Conservation (phyloP, 1,284 basidiomycete species). For the Rhodotorula glutinis region DNA sequence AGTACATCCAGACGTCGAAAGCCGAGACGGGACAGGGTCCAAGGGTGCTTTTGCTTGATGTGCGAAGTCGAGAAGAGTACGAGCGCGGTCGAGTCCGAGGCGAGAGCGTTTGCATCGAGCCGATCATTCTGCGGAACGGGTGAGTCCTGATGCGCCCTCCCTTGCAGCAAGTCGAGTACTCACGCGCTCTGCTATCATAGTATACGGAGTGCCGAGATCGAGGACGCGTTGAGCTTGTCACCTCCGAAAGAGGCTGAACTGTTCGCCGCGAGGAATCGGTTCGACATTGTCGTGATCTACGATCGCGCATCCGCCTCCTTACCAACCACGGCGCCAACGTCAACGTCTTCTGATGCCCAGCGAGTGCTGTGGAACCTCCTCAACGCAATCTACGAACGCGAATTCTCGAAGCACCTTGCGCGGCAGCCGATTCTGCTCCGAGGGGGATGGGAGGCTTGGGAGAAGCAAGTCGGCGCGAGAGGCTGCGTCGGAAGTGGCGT, state of each 20-base stretch:
- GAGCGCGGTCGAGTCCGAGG: constrained; percentile 67
- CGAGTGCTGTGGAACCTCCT: constrained; percentile 52
- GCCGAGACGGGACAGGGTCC: constrained; percentile 49
- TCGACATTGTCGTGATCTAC: constrained; percentile 86
- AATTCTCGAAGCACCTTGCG: constrained; percentile 69
- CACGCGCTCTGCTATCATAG: constrained; percentile 50
- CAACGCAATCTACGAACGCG: constrained; percentile 66
- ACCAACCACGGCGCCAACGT: constrained; percentile 32
- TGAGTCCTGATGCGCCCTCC: constrained; percentile 50
- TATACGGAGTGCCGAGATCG: constrained; percentile 64
- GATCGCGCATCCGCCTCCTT: constrained; percentile 68
- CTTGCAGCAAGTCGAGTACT: neutral
- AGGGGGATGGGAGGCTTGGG: constrained; percentile 84
- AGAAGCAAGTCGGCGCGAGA: constrained; percentile 59
- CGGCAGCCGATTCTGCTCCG: constrained; percentile 77
- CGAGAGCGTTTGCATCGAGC: constrained; percentile 80
- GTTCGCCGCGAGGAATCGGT: constrained; percentile 77
- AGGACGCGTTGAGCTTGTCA: constrained; percentile 69
- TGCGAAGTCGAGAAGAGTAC: constrained; percentile 73
- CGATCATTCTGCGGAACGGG: constrained; percentile 69
- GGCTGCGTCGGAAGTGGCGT: constrained; percentile 52
- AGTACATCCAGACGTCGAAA: constrained; percentile 59
- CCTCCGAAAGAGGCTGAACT: constrained; percentile 66
- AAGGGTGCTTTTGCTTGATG: constrained; percentile 69
- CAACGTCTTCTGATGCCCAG: constrained; percentile 25